Evolutionary conservation across 345 rosid species (phyloP), one percentile per base, ranked within the genome.

Genomic region (Cardamine chenopodiifolia): DNA sequence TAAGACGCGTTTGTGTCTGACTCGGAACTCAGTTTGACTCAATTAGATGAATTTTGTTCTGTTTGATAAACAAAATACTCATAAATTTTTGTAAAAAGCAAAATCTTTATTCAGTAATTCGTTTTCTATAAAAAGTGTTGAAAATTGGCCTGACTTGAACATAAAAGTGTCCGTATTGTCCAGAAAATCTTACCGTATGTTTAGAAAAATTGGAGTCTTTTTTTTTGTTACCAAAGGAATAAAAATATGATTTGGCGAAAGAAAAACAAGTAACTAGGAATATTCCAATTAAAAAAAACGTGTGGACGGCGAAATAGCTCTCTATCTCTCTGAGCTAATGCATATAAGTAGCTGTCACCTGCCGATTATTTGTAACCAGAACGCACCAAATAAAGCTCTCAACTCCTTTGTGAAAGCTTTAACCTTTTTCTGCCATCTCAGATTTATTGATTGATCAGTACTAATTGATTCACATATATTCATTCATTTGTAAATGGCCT

Each of bases 271-370:
- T 50, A 65, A 57, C 49, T 22, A 59, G n/a, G n/a, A 1, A n/a
- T 55, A 48, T 67, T 75, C 73, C 29, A 77, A 70, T 61, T 56
- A 44, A 40, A 57, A 78, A 87, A 87, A 89, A 88, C 93, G 97
- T 89, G 97, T 89, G 91, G 96, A 76, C 91, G 89, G 88, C 73
- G n/a, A n/a, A 20, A 60, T 1, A 17, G 8, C 9, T 20, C 10
- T 14, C 20, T 23, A 20, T 17, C 18, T 40, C 10, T 47, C 62
- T 50, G 2, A n/a, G n/a, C n/a, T 23, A 23, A 23, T 23, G 31
- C 42, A n/a, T 40, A 40, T 53, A 31, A 39, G 34, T 49, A 0
- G 12, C 13, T 61, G 22, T 12, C 50, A 62, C 58, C 56, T 19
- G 18, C 48, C 22, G 1, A 15, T 20, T 7, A 58, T 15, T 45